Conservation (phyloP, 352 stramenopile species). For the Phytophthora cactorum region DNA sequence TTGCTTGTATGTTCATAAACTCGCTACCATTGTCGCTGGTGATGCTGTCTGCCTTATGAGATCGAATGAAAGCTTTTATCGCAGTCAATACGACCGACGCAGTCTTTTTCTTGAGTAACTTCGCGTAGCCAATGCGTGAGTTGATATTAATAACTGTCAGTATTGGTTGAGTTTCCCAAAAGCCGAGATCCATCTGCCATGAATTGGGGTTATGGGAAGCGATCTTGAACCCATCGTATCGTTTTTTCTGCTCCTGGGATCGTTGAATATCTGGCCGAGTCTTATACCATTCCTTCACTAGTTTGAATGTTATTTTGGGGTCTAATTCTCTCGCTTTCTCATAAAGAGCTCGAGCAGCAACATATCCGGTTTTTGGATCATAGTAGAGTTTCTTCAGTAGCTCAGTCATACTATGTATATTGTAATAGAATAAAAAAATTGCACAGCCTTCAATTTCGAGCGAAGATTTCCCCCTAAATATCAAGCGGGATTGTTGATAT, state of each 20-base stretch:
- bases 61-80: neutral
- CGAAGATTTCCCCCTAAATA: too few relatives aligned
- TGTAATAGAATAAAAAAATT: too few relatives aligned
- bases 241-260: too few relatives aligned
- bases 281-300: neutral
- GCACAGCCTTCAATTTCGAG: too few relatives aligned
- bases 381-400: neutral
- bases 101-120: neutral
- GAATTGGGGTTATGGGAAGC: neutral
- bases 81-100: neutral
- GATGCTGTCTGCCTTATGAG: neutral
- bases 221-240: neutral
- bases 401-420: too few relatives aligned
- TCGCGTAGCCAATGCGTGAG: neutral
- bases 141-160: too few relatives aligned
- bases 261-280: neutral
- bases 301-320: neutral
- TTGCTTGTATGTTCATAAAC: neutral
- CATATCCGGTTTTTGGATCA: neutral
- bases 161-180: neutral
- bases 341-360: neutral
- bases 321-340: neutral
- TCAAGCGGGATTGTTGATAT: too few relatives aligned
- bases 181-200: slow-evolving; percentile 1
- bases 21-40: too few relatives aligned